phyloP scores from a whole-genome alignment of 106 monocot species.

The Platanthera guangdongensis region DNA sequence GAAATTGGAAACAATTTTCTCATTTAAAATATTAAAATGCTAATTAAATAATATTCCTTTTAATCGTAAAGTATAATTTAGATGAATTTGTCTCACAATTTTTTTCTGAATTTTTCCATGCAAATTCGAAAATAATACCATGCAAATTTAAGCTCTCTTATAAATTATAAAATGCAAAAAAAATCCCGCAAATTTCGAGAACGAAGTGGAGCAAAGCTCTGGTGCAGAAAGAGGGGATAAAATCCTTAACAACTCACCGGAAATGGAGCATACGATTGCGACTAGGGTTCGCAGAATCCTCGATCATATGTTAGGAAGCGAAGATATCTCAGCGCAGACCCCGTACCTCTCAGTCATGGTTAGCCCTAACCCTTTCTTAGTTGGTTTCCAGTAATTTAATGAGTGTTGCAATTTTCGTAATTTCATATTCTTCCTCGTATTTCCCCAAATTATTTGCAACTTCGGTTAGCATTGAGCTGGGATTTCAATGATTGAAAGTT shows the following conservation, averaged over 20 bases:
- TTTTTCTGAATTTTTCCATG: too few species aligned
- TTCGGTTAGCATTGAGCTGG: not conserved
- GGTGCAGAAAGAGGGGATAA: not conserved
- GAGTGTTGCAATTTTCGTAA: not conserved
- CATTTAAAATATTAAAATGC: too few species aligned
- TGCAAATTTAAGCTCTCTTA: too few species aligned
- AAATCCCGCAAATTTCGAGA: too few species aligned
- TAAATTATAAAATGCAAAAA: too few species aligned
- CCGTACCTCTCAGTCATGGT: slow-evolving; percentile 28
- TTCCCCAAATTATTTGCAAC: not conserved
- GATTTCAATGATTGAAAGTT: not conserved
- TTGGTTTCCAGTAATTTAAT: not conserved
- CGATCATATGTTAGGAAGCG: slow-evolving; percentile 23
- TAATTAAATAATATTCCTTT: too few species aligned
- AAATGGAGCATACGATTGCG: slow-evolving; percentile 19
- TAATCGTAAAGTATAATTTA: too few species aligned
- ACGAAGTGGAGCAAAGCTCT: not conserved
- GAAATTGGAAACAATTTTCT: too few species aligned
- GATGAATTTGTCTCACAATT: too few species aligned
- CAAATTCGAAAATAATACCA: too few species aligned
- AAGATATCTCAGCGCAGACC: slow-evolving; percentile 13
- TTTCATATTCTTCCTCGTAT: not conserved
- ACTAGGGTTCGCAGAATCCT: slow-evolving; percentile 25
- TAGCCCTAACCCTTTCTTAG: not conserved
- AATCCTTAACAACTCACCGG: not conserved